A percentile compares a stretch with the other conserved stretches of the same genome.
Evolutionary conservation across 768 basidiomycete genomes (phyloP).

Genomic region (Macrocybe gigantea): DNA sequence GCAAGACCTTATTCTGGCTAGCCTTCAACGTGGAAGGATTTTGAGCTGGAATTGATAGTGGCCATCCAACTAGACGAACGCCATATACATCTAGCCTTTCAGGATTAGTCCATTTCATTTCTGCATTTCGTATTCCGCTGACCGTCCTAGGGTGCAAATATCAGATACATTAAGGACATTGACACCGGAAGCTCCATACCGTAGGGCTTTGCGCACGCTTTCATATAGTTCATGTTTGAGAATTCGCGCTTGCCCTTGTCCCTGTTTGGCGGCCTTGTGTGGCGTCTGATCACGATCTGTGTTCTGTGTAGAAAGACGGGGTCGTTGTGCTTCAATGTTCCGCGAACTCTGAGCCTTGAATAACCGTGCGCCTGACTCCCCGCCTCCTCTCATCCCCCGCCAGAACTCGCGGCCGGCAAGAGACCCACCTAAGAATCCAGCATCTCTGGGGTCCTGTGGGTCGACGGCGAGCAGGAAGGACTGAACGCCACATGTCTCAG

Average conservation of each 20-base stretch:
- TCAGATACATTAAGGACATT: neutral
- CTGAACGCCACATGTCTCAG: slow-evolving; percentile 44
- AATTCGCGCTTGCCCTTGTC: slow-evolving; percentile 25
- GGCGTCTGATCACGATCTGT: slow-evolving; percentile 8
- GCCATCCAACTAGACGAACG: slow-evolving; percentile 62
- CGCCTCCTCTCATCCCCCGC: slow-evolving; percentile 54
- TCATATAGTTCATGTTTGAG: slow-evolving; percentile 55
- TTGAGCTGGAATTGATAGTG: slow-evolving; percentile 45
- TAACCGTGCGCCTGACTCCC: slow-evolving; percentile 47
- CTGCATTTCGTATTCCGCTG: slow-evolving; percentile 57
- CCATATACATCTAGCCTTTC: slow-evolving; percentile 50
- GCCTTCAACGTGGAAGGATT: slow-evolving; percentile 58
- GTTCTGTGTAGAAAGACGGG: slow-evolving; percentile 6
- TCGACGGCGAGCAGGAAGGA: slow-evolving; percentile 61
- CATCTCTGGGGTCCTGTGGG: slow-evolving; percentile 37
- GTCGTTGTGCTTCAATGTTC: slow-evolving; percentile 11
- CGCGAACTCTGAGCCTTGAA: slow-evolving; percentile 46
- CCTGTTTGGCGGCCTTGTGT: slow-evolving; percentile 12
- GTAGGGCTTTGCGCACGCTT: slow-evolving; percentile 44
- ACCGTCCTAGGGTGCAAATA: slow-evolving; percentile 29
- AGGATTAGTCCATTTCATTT: slow-evolving; percentile 75
- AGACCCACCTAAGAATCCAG: slow-evolving; percentile 62
- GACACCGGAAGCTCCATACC: slow-evolving; percentile 28
- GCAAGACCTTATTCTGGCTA: slow-evolving; percentile 46
- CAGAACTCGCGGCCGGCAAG: slow-evolving; percentile 59